Evolutionary conservation across 2,329 filamentous ascomycete species (phyloP), one percentile per base, ranked within the genome.

Genomic region (Trichophyton schoenleinii): DNA sequence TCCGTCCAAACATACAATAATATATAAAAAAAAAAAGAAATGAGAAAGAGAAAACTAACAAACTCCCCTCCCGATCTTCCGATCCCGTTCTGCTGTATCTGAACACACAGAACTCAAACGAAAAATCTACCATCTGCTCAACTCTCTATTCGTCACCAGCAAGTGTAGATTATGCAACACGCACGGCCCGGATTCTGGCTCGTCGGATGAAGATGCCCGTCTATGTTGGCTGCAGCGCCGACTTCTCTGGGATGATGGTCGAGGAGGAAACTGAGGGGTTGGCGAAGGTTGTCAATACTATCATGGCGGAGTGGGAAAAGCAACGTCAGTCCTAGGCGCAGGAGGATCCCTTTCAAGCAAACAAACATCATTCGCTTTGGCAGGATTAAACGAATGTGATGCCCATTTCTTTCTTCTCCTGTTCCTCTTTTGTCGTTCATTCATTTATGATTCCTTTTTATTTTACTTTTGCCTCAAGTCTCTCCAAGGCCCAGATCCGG

Each of bases 201-300:
- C 83, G 84, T 60, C 87, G 83, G 67, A 82, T 86, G 31, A 78
- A 80, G 36, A 82, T 85, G 64, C 91, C 91, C 0, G 86, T 89
- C n/a, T 97, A 96, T 72, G 89, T 97, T 18, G 89, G 89, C 22
- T 95, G 89, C 70, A 96, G 91, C 38, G 84, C 95, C 68, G 89
- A 86, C 66, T 84, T 96, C 65, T 82, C 83, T 68, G 90, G 90
- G 8, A 87, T 90, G 20, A 88, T 85, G 0, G 84, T 92, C 5
- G 91, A 96, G 70, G 94, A 97, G 78, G 92, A 97, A 76, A 91
- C 96, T 85, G 90, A 92, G 70, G 89, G 87, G 0, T 86, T 96
- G 68, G 84, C 83, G 68, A 82, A 81, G 65, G 84, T 95, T 46
- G 84, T 91, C 36, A 82, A 87, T 62, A 83, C 88, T 55, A 81